Evolutionary conservation across 352 stramenopile genomes (phyloP), one percentile per base, ranked within the genome.

Genomic region (Phytophthora pisi): DNA sequence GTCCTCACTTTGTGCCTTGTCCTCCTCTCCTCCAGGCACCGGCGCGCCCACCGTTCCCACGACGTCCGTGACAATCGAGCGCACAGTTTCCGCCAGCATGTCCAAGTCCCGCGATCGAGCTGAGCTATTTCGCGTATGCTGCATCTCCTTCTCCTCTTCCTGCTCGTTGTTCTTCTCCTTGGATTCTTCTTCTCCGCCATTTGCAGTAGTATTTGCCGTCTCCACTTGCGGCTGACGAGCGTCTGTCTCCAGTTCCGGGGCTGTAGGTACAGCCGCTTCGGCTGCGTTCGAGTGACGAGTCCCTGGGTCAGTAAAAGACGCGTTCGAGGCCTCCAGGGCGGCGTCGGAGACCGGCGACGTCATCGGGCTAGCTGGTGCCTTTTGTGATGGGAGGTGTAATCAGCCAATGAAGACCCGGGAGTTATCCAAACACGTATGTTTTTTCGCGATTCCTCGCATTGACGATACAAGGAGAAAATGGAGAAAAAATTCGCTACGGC

Each of bases 81-180:
- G 74, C 45, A 90, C 79, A 1, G 82, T 90, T 54, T 89, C 78
- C 2, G 82, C 82, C 6, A 90, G 59, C 76, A 90, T 84, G 56
- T 83, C 78, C 38, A 89, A 72, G 40, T 90, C 73, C 8, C 64
- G 70, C 26, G 79, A 68, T 4, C 75, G 57, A 4, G 61, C 55
- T 40, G 51, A 23, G 10, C 58, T 13, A 15, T 54, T 52, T 42
- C 5, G 52, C 13, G 13, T 11, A 15, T 15, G 34, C 13, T 40
- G 34, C 34, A 5, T 28, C 57, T 64, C 24, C 10, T 46, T 34
- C 1, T 42, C 57, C 36, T 50, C n/a, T 4, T 47, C 13, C 13
- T 49, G 13, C 36, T 42, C 36, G 36, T 26, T 23, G 15, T 49
- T 6, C 3, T 49, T 54, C 4, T 23, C 40, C 47, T 15, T 15